These are phyloP conservation scores for Encephalitozoon hellem DNA, from an alignment of 371 early-diverging fungal species.

Conservation along the genomic window DNA sequence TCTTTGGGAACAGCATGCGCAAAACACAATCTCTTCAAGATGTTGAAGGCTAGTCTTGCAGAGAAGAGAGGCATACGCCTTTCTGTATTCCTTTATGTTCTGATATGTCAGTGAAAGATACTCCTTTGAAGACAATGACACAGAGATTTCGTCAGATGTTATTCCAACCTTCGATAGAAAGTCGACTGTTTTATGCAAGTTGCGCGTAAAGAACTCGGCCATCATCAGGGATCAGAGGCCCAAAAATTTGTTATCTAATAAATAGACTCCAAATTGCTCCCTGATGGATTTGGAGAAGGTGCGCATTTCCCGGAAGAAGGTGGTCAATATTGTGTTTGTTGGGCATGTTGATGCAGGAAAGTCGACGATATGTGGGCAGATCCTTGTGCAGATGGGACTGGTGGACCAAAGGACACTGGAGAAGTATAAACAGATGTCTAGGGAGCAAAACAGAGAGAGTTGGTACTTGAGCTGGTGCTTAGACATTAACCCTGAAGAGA, in stretches of 20 bases:
- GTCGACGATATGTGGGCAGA: conserved; percentile 93
- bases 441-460: conserved; percentile 66
- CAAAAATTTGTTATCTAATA: conserved; percentile 8
- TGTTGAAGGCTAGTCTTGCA: conserved; percentile 2
- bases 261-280: conserved; percentile 27
- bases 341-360: conserved; percentile 99
- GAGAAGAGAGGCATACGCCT: conserved; percentile 22
- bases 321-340: conserved; percentile 74
- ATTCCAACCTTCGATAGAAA: conserved; percentile 50
- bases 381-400: conserved; percentile 96
- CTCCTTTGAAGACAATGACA: neutral
- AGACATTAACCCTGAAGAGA: conserved; percentile 65
- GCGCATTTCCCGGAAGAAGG: neutral
- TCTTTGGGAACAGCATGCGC: conserved; percentile 37
- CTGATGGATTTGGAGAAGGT: conserved; percentile 15
- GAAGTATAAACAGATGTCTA: conserved; percentile 95
- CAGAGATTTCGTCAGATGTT: neutral
- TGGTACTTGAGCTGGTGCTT: conserved; percentile 61
- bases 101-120: conserved; percentile 32
- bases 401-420: conserved; percentile 95
- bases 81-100: conserved; percentile 47
- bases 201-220: conserved; percentile 29
- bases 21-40: conserved; percentile 31
- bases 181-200: conserved; percentile 48
- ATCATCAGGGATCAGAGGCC: conserved; percentile 9